Conservation (phyloP, 2,329 filamentous ascomycete genomes). For the Penicillium freii region DNA sequence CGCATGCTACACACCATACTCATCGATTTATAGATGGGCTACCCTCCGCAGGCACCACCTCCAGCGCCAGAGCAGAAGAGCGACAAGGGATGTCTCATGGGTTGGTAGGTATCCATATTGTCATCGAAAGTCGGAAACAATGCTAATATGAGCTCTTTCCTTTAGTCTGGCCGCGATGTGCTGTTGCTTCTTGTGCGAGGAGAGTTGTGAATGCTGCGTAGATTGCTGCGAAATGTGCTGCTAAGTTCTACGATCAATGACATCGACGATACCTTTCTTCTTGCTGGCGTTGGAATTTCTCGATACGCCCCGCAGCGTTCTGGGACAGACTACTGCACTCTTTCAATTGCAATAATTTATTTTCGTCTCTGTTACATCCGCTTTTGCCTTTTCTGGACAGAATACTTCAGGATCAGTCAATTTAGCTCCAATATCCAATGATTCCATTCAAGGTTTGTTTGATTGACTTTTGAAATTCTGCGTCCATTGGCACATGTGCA, state of each 20-base stretch:
- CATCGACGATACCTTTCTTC: conserved; percentile 23
- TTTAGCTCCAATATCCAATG: neutral
- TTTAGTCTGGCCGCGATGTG: conserved; percentile 55
- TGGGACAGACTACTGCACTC: conserved; percentile 6
- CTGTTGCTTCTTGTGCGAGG: conserved; percentile 64
- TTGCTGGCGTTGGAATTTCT: conserved; percentile 22
- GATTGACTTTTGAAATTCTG: neutral
- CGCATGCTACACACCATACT: neutral
- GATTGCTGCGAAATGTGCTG: conserved; percentile 50
- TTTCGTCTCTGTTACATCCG: neutral
- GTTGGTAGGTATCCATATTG: conserved; percentile 44
- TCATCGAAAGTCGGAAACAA: neutral
- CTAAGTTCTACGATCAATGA: conserved; percentile 27
- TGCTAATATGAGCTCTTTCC: conserved; percentile 10
- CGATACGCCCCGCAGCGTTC: conserved; percentile 3
- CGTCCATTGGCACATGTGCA: neutral
- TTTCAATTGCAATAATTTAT: conserved; percentile 3
- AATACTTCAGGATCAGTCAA: neutral
- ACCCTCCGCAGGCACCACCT: conserved; percentile 16
- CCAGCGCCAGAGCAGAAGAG: conserved; percentile 35
- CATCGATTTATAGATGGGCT: neutral
- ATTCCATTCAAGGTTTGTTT: neutral
- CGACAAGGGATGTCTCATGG: conserved; percentile 45
- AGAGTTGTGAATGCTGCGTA: conserved; percentile 63
- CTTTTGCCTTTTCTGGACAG: neutral